Base-by-base conservation (phyloP, 306 rosid species). In the Mucuna pruriens region DNA sequence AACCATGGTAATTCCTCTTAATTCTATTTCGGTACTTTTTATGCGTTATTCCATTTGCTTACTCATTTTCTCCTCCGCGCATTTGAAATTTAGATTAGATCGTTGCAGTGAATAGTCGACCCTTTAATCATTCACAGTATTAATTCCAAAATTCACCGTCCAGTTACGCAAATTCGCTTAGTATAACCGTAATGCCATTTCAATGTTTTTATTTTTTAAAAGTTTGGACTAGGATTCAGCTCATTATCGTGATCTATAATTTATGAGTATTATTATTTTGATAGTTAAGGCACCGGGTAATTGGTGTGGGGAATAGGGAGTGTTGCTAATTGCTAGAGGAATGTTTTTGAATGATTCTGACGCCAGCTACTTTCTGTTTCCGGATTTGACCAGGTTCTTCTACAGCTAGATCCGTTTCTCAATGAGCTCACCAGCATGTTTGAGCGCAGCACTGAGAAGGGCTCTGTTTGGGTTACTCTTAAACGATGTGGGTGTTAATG, bases 401-500 rank as follows among this genome's bases (percentile, higher is more conserved):
- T 93, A 60, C 99, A 90, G 87, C 86, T 79, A 63, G 99, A 96
- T 65, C 99, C 97, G 2, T 96, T 96, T 82, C 99, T 96, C 75
- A 96, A 92, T 86, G 99, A 96, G 72, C 97, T 96, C 58, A 96
- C 97, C 25, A 89, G 91, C 92, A 90, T 96, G 97, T 93, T 92
- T 40, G 97, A 90, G 90, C 90, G 84, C 26, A 93, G 86, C 86
- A 90, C 86, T 0, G 94, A 92, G 80, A 88, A 86, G 68, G 97
- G 98, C n/a, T 88, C 99, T 1, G 97, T 93, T 45, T 96, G 97
- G 99, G 99, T 96, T 60, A 96, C 98, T 52, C 97, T 93, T 52
- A 93, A 96, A 74, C 88, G 99, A 92, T 96, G 99, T 96, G 80
- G 49, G 75, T 75, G 25, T 75, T 76, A 2, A 40, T 70, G 48